Evolutionary conservation across 2,329 filamentous ascomycete genomes (phyloP), one percentile per base, ranked within the genome.

Genomic region (Hirsutella rhossiliensis): DNA sequence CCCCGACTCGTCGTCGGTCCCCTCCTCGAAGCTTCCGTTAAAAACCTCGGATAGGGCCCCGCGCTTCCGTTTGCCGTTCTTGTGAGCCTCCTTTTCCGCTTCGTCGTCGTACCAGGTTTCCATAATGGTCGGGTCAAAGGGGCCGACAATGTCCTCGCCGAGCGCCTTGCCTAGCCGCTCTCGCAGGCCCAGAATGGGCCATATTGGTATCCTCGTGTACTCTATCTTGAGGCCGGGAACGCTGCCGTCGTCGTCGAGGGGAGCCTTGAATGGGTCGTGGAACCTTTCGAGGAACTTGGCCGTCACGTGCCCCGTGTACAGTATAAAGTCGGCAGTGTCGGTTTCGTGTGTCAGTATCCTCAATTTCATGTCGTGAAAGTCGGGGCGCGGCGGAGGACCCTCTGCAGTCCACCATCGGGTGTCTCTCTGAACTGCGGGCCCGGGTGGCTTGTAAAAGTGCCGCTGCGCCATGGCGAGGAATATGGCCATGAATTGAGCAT

Each of bases 401-500:
- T 48, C 45, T 5, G 43, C 48, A 4, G 47, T 38, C 0, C 55
- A 56, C 43, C 56, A 58, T 20, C 54, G 55, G 3, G 57, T 56
- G 12, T 57, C 54, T 43, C 52, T 53, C 23, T 52, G 50, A 11
- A 47, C 46, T 1, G 50, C 49, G 13, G 48, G 38, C 17, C 47
- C 29, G 15, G 55, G 57, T 17, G 37, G 30, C 11, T 48, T 50
- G 52, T 78, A 77, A 45, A 73, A 74, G 40, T 72, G 65, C 9
- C 66, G 63, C 51, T 80, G 76, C 8, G 76, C 76, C 69, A 79
- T 73, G 40, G 71, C 69, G 12, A 80, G 51, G 45, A 78, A 69
- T 38, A 70, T 64, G 18, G 67, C 73, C 5, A 74, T 61, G 31
- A 77, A 62, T 45, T 74, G 69, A 1, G 70, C 62, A 51, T 80